Evolutionary conservation across 768 basidiomycete species (phyloP), one percentile per base, ranked within the genome.

Genomic region (Serendipita sp.): DNA sequence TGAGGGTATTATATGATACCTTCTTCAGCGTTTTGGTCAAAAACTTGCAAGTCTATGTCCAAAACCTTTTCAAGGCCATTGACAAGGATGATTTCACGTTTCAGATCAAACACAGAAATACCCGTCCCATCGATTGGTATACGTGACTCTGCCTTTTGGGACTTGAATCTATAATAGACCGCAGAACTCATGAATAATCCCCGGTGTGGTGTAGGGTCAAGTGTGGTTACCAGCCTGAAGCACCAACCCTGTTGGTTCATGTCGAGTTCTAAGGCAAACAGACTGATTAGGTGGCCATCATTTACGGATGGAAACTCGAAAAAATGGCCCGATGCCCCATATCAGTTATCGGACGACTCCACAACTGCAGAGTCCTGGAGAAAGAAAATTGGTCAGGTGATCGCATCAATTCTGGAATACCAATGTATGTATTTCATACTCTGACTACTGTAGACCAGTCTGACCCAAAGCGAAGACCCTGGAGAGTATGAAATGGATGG

Each of bases 121-220:
- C 92, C 92, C 69, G 95, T 97, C 72, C 96, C 96, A 74, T 99
- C 95, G 79, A 99, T 97, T 64, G 91, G 86, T 75, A 99, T 86
- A 73, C 92, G 81, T 65, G 92, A 93, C 76, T 98, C 95, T 78
- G 89, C 86, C 78, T 82, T 90, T 74, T 91, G 87, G 69, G 92
- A 92, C 75, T 86, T 90, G 86, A 96, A 99, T 78, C 88, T 89
- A 85, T 95, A 97, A 78, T 92, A 96, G 74, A 97, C 92, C 76
- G 91, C 92, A 72, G 93, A 95, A 71, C 89, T 83, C 90, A 88
- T 88, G 63, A 35, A 10, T 24, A 47, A 64, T 32, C 24, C 5
- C 4, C 30, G 15, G 64, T 16, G 64, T 24, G 51, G 56, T 28
- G 13, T 10, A 32, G 37, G 37, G n/a, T 32, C 48, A 51, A 51